Evolutionary conservation across 305 asterid species (phyloP), one percentile per base, ranked within the genome.

Genomic region (Andrographis paniculata): DNA sequence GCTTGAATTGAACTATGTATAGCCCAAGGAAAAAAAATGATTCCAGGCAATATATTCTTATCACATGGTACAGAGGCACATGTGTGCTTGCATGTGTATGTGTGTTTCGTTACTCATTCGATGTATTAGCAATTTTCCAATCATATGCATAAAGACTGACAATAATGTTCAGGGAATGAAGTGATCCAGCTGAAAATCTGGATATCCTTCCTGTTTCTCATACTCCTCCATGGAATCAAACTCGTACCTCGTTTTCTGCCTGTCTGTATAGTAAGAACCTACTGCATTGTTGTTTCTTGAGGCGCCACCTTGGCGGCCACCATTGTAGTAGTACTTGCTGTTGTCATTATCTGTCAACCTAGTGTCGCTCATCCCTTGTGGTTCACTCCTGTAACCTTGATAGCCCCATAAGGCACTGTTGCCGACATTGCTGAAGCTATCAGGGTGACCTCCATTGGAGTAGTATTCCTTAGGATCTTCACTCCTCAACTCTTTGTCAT

Each of bases 221-320:
- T 73, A 76, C 47, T 82, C 80, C 14, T 73, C 83, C 76, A 65
- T 69, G 24, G 83, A 64, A 48, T 75, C 77, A 17, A 73, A 79
- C 74, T 79, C 84, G 48, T 70, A 70, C 3, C 71, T 64, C 0
- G 82, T 59, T 23, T 56, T 72, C 20, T 40, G 28, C 39, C 59
- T 42, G 40, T 61, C 58, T 10, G 68, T 62, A 16, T 45, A 5
- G 15, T 58, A 35, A 23, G 65, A 42, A 0, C 71, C 75, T 47
- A 14, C 21, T 35, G 61, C 48, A 37, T 30, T 42, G 22, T 42
- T 40, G 22, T 63, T 60, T 39, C 50, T 24, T 24, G 30, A 24
- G 30, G 30, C 8, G 4, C 30, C 30, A 24, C 6, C 30, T n/a
- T 24, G 30, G 30, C 8, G 4, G 8, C 30, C 30, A 24, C 30